phyloP scores from a whole-genome alignment of 2,329 filamentous ascomycete species.

The Ophiostoma australiae region DNA sequence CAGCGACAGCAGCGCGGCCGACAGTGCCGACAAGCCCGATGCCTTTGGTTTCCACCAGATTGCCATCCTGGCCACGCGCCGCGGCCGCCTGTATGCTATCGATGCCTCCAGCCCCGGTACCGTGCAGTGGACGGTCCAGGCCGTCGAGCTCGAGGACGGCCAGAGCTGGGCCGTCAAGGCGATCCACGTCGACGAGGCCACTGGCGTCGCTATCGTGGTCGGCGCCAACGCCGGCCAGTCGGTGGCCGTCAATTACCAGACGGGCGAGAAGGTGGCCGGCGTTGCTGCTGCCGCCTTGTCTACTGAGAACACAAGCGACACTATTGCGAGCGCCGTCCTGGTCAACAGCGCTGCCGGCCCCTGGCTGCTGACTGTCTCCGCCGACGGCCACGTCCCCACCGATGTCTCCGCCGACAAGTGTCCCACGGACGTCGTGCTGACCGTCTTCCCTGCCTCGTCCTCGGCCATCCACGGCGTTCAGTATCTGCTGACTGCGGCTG shows the following conservation, averaged over 20 bases:
- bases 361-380: constrained; percentile 51
- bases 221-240: constrained; percentile 55
- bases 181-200: constrained; percentile 57
- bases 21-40: constrained; percentile 20
- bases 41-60: constrained; percentile 85
- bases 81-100: constrained; percentile 73
- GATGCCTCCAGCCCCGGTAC: constrained; percentile 69
- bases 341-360: constrained; percentile 50
- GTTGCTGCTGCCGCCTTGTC: constrained; percentile 38
- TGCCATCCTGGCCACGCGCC: constrained; percentile 71
- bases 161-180: constrained; percentile 62
- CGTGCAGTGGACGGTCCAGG: constrained; percentile 69
- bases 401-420: constrained; percentile 41
- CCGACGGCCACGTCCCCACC: constrained; percentile 45
- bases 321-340: constrained; percentile 44
- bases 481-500: constrained; percentile 42
- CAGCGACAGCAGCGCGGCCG: constrained; percentile 43
- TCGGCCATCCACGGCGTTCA: constrained; percentile 52
- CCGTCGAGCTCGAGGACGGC: constrained; percentile 49
- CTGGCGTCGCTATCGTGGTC: constrained; percentile 54
- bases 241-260: constrained; percentile 50
- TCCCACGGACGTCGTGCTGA: constrained; percentile 47
- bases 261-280: constrained; percentile 40
- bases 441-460: constrained; percentile 45
- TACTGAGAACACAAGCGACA: constrained; percentile 36